These are phyloP conservation scores for Viridothelium virens DNA, from an alignment of 495 filamentous ascomycete species.

Conservation along the genomic window DNA sequence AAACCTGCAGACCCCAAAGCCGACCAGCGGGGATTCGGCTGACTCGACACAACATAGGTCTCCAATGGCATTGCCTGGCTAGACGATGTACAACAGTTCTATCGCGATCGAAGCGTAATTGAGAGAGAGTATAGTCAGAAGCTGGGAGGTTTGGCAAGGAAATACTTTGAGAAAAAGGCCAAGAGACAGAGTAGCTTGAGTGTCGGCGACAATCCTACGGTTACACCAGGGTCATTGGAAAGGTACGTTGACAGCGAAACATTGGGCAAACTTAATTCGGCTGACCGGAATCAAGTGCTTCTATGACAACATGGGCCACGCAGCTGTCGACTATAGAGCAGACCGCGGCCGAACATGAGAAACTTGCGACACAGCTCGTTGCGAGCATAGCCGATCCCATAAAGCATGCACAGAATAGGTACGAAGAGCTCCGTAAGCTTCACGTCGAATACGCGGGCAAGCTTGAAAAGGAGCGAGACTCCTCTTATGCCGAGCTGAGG, in stretches of 20 bases:
- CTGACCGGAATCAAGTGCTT: slow-evolving; percentile 49
- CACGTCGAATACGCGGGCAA: slow-evolving; percentile 83
- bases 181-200: slow-evolving; percentile 82
- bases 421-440: slow-evolving; percentile 88
- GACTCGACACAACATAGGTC: slow-evolving; percentile 44
- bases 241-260: slow-evolving; percentile 42
- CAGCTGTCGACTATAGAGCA: slow-evolving; percentile 83
- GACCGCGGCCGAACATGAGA: slow-evolving; percentile 83
- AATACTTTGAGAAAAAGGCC: slow-evolving; percentile 92
- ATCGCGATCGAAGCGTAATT: slow-evolving; percentile 83
- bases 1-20: neutral
- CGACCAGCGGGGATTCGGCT: slow-evolving; percentile 27
- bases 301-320: slow-evolving; percentile 91
- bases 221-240: slow-evolving; percentile 93
- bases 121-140: slow-evolving; percentile 94
- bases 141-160: slow-evolving; percentile 78
- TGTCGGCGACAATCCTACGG: slow-evolving; percentile 84
- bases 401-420: slow-evolving; percentile 59
- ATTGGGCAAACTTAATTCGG: neutral
- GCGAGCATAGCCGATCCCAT: slow-evolving; percentile 76
- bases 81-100: slow-evolving; percentile 94
- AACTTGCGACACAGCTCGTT: slow-evolving; percentile 66
- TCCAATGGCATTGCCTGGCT: slow-evolving; percentile 84
- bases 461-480: slow-evolving; percentile 80
- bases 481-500: slow-evolving; percentile 72